A percentile compares a stretch with the other conserved stretches of the same genome.
Evolutionary conservation across 2,329 filamentous ascomycete species (phyloP).

Genomic region (Botrytis fabae): DNA sequence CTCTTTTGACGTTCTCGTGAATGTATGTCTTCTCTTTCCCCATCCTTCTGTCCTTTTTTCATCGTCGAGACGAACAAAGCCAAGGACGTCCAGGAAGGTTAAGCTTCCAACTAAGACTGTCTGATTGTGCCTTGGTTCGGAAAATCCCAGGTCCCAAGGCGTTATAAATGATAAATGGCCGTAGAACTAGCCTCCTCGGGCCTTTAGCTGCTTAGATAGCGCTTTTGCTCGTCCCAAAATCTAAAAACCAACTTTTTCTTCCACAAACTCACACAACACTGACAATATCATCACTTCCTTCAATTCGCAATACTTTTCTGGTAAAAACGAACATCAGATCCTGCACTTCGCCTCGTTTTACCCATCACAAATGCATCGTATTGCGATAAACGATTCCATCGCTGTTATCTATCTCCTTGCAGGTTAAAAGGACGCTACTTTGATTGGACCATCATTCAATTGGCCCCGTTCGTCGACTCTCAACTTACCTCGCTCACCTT

Average conservation of each 20-base stretch:
- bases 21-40: neutral
- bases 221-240: neutral
- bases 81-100: neutral
- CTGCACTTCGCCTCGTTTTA: neutral
- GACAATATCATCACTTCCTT: neutral
- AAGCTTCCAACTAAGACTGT: neutral
- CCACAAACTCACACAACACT: neutral
- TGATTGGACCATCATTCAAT: neutral
- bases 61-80: accelerated
- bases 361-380: conserved; percentile 6
- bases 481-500: neutral
- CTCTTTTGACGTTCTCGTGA: neutral
- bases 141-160: neutral
- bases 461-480: neutral
- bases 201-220: neutral
- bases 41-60: neutral
- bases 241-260: neutral
- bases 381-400: neutral
- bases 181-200: neutral
- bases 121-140: neutral
- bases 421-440: neutral
- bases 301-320: neutral
- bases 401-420: conserved; percentile 13
- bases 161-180: neutral
- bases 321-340: neutral